phyloP scores from a whole-genome alignment of 163 green algal species.

The Scenedesmus sp. region DNA sequence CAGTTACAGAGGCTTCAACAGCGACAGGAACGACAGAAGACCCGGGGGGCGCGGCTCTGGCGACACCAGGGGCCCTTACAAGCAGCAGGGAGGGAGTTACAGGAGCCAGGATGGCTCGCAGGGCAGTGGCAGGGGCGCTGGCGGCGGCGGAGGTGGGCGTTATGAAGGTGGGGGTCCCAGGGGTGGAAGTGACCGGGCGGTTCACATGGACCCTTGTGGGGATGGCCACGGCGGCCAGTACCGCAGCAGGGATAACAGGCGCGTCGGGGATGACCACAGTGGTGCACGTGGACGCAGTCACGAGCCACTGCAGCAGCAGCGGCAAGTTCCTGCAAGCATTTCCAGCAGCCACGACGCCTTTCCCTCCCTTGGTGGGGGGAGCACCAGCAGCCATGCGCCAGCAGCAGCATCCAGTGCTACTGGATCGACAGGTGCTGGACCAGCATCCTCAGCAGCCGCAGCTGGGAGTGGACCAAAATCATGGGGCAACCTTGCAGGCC shows the following conservation, averaged over 20 bases:
- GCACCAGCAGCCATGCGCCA: conserved; percentile 9
- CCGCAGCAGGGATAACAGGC: not conserved
- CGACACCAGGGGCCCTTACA: not conserved
- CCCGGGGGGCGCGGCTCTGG: not conserved
- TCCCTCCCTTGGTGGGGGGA: not conserved
- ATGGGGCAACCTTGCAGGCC: conserved; percentile 12
- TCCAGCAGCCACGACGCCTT: not conserved
- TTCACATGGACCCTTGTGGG: not conserved
- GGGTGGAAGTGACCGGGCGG: not conserved
- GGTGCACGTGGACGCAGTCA: not conserved
- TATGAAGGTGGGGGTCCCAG: not conserved
- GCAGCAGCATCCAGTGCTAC: not conserved
- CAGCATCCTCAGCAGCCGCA: not conserved
- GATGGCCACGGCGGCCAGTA: not conserved
- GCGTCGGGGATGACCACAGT: not conserved
- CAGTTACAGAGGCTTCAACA: conserved; percentile 35
- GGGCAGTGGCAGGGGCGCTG: not conserved
- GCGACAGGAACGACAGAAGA: conserved; percentile 18
- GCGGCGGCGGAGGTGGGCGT: not conserved
- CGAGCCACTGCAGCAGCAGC: not conserved
- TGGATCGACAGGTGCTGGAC: not conserved
- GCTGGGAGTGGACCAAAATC: not conserved
- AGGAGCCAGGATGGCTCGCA: not conserved
- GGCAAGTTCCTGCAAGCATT: not conserved
- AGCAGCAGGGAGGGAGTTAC: not conserved